Evolutionary conservation across 2,329 filamentous ascomycete genomes (phyloP).

Genomic region (Colletotrichum chlorophyti): DNA sequence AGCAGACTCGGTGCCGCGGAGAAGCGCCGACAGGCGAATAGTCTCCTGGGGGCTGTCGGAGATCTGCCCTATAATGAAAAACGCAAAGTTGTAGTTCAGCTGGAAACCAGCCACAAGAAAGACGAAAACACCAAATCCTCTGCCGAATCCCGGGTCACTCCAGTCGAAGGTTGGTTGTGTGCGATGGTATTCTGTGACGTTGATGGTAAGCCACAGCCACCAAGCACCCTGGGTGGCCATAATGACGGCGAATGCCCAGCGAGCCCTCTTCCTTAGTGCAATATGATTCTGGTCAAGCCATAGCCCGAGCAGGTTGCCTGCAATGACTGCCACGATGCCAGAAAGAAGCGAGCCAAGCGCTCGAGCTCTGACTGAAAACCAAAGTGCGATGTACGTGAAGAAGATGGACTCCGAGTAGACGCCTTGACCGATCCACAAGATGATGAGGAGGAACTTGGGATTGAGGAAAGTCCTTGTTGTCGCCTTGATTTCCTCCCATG

Average conservation of each 20-base stretch:
- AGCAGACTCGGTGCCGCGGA: constrained; percentile 72
- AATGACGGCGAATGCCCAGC: constrained; percentile 58
- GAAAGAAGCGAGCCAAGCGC: constrained; percentile 53
- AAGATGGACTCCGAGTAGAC: constrained; percentile 50
- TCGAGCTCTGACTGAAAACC: constrained; percentile 57
- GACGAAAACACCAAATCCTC: constrained; percentile 58
- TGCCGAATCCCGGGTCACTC: constrained; percentile 49
- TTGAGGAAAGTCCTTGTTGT: constrained; percentile 53
- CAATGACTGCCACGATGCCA: constrained; percentile 65
- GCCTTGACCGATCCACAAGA: constrained; percentile 56
- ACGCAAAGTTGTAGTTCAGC: constrained; percentile 74
- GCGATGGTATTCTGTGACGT: constrained; percentile 64
- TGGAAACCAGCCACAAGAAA: constrained; percentile 72
- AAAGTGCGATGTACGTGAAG: constrained; percentile 52
- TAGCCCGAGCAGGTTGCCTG: constrained; percentile 67
- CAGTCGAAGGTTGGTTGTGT: constrained; percentile 59
- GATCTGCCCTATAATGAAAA: constrained; percentile 71
- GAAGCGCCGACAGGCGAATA: constrained; percentile 66
- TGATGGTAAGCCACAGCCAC: constrained; percentile 73
- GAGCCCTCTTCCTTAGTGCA: constrained; percentile 57
- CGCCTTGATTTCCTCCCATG: constrained; percentile 62
- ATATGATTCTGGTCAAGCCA: constrained; percentile 63
- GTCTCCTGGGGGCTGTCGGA: constrained; percentile 66
- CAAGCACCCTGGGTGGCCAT: constrained; percentile 66
- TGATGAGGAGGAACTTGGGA: constrained; percentile 52